Evolutionary conservation across 106 monocot species (phyloP).

Genomic region (Dactylorhiza incarnata): DNA sequence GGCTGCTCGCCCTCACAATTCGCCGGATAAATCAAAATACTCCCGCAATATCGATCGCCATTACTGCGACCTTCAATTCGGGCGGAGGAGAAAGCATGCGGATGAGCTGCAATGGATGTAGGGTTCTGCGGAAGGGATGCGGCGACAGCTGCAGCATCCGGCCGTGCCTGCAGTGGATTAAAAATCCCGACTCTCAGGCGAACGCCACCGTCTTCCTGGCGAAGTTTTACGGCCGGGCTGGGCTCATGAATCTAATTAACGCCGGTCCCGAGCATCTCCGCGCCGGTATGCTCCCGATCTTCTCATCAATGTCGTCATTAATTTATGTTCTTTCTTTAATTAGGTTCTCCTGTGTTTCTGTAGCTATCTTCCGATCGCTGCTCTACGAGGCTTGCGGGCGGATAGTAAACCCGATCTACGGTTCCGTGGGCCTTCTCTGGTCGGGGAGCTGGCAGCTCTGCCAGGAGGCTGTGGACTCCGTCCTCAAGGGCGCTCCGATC

Average conservation of each 20-base stretch:
- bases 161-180: conserved; percentile 45
- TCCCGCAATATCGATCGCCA: not conserved
- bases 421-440: conserved; percentile 57
- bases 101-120: conserved; percentile 55
- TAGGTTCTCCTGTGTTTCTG: not conserved
- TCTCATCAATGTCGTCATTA: not conserved
- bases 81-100: conserved; percentile 10
- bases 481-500: conserved; percentile 44
- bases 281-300: conserved; percentile 10
- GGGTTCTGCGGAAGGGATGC: conserved; percentile 53
- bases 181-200: conserved; percentile 38
- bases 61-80: not conserved
- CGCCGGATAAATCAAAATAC: not conserved
- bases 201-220: conserved; percentile 49
- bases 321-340: not conserved
- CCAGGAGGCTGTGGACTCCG: conserved; percentile 52
- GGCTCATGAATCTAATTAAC: conserved; percentile 40
- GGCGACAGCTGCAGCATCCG: conserved; percentile 38
- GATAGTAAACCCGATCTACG: conserved; percentile 58
- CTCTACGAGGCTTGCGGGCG: conserved; percentile 57
- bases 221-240: conserved; percentile 56
- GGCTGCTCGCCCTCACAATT: not conserved
- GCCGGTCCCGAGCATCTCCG: conserved; percentile 31
- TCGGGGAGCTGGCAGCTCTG: conserved; percentile 49
- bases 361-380: conserved; percentile 48